phyloP scores from a whole-genome alignment of 1,139 yeast genomes.

The Hyphopichia fennica region DNA sequence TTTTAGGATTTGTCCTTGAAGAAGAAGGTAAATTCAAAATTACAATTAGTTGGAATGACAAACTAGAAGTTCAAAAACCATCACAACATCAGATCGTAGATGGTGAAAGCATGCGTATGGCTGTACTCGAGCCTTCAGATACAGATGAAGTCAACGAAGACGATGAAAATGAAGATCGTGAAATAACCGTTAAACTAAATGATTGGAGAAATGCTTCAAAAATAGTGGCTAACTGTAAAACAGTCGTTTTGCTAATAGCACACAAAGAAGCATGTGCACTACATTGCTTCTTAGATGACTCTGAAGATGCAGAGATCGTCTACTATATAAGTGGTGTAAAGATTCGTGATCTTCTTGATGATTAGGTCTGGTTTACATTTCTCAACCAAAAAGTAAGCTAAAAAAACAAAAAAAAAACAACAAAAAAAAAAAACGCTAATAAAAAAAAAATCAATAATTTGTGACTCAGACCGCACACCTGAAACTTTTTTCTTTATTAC shows the following conservation, averaged over 20 bases:
- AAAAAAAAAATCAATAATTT: neutral
- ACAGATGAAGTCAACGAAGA: conserved; percentile 13
- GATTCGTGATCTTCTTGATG: conserved; percentile 6
- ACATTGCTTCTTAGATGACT: conserved; percentile 57
- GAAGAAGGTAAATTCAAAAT: conserved; percentile 56
- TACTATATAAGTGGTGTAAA: conserved; percentile 49
- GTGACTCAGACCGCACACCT: conserved; percentile 3
- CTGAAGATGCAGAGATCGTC: conserved; percentile 55
- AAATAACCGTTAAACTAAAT: conserved; percentile 44
- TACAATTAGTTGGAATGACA: conserved; percentile 58
- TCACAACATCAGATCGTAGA: conserved; percentile 10
- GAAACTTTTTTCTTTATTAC: neutral
- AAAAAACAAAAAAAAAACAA: too few relatives aligned
- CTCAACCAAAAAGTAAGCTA: neutral
- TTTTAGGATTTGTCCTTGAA: conserved; percentile 49
- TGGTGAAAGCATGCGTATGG: conserved; percentile 9
- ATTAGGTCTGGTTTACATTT: neutral
- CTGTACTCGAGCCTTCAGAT: neutral
- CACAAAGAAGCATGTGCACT: conserved; percentile 53
- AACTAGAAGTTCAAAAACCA: conserved; percentile 36
- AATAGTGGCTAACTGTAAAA: conserved; percentile 53
- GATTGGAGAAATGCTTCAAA: conserved; percentile 62
- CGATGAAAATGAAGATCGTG: conserved; percentile 29
- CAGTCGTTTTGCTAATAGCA: conserved; percentile 51
- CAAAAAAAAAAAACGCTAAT: too few relatives aligned